Percentiles rank a stretch among this genome's conserved stretches.
Conservation (phyloP, 345 rosid genomes). For the Eucalyptus pauciflora region DNA sequence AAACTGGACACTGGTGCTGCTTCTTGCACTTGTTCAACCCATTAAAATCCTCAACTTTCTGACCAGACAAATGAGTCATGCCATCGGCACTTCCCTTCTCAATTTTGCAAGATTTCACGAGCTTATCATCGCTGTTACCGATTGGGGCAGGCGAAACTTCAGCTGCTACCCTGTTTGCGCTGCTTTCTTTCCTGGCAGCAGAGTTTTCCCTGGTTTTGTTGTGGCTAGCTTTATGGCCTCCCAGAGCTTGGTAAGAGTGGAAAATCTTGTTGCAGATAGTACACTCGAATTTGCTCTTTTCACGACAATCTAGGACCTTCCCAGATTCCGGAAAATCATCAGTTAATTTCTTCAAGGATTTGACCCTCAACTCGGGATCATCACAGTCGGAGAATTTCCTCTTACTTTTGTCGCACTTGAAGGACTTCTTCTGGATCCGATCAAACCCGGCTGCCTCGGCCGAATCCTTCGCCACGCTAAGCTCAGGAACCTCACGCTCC, state of each 20-base stretch:
- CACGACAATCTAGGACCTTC: slow-evolving; percentile 1
- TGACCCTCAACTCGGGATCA: background rate
- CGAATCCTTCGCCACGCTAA: background rate
- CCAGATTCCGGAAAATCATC: background rate
- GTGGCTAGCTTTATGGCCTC: slow-evolving; percentile 87
- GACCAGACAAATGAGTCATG: background rate
- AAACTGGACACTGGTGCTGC: slow-evolving; percentile 53
- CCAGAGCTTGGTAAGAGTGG: slow-evolving; percentile 73
- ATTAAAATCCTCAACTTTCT: background rate
- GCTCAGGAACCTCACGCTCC: background rate
- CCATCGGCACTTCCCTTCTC: slow-evolving; percentile 3
- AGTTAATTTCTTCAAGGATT: background rate
- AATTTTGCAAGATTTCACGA: background rate
- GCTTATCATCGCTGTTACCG: background rate
- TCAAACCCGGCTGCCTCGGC: background rate
- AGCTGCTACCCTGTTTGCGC: slow-evolving; percentile 16
- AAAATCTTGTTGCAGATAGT: slow-evolving; percentile 58
- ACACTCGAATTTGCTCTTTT: slow-evolving; percentile 44
- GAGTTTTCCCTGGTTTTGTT: slow-evolving; percentile 11
- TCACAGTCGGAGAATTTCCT: background rate
- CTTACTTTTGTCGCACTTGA: background rate
- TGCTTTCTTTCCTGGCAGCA: slow-evolving; percentile 5
- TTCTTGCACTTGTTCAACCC: slow-evolving; percentile 4
- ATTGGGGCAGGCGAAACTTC: slow-evolving; percentile 1
- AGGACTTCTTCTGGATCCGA: background rate